Conservation (phyloP, 495 filamentous ascomycete species). For the Daldinia vernicosa region DNA sequence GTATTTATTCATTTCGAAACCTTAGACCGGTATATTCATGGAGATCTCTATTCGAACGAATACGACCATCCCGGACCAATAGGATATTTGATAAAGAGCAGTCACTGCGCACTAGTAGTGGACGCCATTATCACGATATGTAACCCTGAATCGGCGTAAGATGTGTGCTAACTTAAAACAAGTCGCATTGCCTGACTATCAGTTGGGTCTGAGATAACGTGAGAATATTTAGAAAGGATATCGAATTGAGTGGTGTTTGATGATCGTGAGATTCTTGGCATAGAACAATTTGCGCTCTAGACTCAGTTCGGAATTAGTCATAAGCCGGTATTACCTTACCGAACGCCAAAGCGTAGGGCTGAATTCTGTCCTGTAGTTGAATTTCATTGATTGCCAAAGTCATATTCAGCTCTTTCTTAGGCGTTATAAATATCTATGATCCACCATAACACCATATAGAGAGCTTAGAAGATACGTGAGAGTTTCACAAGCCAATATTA, state of each 20-base stretch:
- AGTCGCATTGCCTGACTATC: not conserved
- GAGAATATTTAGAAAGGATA: not conserved
- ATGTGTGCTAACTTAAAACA: not conserved
- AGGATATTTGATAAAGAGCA: not conserved
- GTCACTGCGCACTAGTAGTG: not conserved
- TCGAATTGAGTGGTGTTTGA: not conserved
- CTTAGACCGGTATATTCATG: not conserved
- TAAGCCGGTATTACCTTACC: not conserved
- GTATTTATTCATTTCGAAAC: constrained; percentile 4
- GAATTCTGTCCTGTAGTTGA: not conserved
- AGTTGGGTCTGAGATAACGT: not conserved
- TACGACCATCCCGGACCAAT: not conserved
- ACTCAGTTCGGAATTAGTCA: not conserved
- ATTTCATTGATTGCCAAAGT: too few relatives aligned
- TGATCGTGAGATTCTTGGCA: constrained; percentile 21
- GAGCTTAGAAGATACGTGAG: not conserved
- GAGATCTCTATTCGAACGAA: not conserved
- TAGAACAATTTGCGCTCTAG: not conserved
- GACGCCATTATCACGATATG: not conserved
- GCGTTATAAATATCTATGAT: not conserved
- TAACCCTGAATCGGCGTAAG: not conserved
- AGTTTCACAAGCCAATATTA: not conserved
- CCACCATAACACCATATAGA: not conserved
- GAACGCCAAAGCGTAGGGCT: not conserved
- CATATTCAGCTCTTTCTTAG: not conserved